phyloP scores from a whole-genome alignment of 768 basidiomycete species.

The Hirschioporus abietinus region DNA sequence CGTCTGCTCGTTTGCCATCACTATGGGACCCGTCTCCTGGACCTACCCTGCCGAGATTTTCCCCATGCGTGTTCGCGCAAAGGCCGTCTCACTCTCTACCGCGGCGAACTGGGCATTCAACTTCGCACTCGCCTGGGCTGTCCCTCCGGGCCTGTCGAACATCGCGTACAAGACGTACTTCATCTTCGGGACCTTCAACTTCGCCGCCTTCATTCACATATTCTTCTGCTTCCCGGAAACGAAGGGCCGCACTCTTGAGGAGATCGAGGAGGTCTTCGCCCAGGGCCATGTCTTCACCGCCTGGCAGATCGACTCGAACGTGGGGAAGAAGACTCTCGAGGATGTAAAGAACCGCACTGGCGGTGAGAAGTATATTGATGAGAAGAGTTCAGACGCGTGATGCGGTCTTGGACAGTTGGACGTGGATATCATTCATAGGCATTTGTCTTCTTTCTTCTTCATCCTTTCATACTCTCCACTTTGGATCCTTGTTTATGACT shows the following conservation, averaged over 20 bases:
- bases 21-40: constrained; percentile 66
- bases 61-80: constrained; percentile 64
- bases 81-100: constrained; percentile 44
- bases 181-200: constrained; percentile 75
- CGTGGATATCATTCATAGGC: too few relatives aligned
- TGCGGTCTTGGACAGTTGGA: background rate
- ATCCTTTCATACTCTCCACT: background rate
- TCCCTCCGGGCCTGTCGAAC: constrained; percentile 59
- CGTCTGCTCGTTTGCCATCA: constrained; percentile 67
- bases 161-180: constrained; percentile 78
- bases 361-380: constrained; percentile 1
- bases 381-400: constrained; percentile 5
- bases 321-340: constrained; percentile 56
- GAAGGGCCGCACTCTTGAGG: constrained; percentile 66
- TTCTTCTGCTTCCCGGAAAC: constrained; percentile 82
- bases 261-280: constrained; percentile 72
- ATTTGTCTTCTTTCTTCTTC: background rate
- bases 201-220: constrained; percentile 63
- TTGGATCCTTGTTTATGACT: background rate
- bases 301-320: constrained; percentile 59
- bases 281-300: constrained; percentile 66
- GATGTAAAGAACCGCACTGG: constrained; percentile 32
- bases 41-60: constrained; percentile 68
- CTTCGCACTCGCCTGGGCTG: constrained; percentile 69
- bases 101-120: constrained; percentile 55